Conservation (phyloP, 192 early-diverging fungal genomes). For the Phycomyces blakesleeanus region DNA sequence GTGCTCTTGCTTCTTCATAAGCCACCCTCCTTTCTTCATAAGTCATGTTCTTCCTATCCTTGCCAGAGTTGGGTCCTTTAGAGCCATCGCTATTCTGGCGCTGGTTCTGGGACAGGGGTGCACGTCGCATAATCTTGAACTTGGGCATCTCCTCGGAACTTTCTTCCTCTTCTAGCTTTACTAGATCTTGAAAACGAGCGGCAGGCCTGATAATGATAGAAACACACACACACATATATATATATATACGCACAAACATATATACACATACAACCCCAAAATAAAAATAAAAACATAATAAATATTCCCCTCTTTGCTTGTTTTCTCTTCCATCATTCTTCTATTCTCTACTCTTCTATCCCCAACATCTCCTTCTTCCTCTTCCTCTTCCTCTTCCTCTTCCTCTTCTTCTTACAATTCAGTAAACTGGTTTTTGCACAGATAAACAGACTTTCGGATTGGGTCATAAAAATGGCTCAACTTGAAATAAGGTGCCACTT, state of each 20-base stretch:
- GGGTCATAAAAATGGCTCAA: slow-evolving; percentile 59
- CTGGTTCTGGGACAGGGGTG: slow-evolving; percentile 12
- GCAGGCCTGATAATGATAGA: slow-evolving; percentile 27
- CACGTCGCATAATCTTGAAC: slow-evolving; percentile 48
- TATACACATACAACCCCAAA: no score
- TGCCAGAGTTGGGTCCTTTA: slow-evolving; percentile 19
- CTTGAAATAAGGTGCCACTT: slow-evolving; percentile 65
- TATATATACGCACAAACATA: no score
- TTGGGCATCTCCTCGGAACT: slow-evolving; percentile 28
- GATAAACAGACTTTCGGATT: slow-evolving; percentile 45
- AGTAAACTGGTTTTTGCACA: slow-evolving; percentile 54
- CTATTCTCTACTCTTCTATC: no score
- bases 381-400: neutral
- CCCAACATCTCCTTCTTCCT: no score
- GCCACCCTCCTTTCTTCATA: slow-evolving; percentile 64
- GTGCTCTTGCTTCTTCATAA: slow-evolving; percentile 66
- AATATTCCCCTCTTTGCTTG: neutral
- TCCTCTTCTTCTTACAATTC: slow-evolving; percentile 48
- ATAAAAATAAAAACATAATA: neutral
- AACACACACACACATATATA: neutral
- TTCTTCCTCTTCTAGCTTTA: slow-evolving; percentile 43
- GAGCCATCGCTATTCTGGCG: slow-evolving; percentile 1
- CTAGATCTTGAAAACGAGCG: slow-evolving; percentile 45
- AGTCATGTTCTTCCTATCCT: slow-evolving; percentile 39
- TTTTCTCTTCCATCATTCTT: neutral